A percentile compares a stretch with the other conserved stretches of the same genome.
Evolutionary conservation across 768 basidiomycete genomes (phyloP).

Genomic region (Asterophora lycoperdoides): DNA sequence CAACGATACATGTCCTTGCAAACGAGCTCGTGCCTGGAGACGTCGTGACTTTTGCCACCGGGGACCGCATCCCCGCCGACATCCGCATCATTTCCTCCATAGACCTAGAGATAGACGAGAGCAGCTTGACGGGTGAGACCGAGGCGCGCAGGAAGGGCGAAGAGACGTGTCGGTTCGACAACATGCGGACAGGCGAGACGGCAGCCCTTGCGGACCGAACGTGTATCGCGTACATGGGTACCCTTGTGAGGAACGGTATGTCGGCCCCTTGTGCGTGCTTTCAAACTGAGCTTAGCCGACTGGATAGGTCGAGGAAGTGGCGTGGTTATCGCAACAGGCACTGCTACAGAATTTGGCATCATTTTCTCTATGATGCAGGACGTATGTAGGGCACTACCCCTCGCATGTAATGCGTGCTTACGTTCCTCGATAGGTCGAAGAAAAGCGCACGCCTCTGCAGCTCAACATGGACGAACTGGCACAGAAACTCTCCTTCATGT

Average conservation of each 20-base stretch:
- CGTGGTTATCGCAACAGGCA: conserved; percentile 82
- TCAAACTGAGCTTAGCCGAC: not conserved
- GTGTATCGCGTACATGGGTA: conserved; percentile 95
- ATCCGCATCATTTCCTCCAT: conserved; percentile 77
- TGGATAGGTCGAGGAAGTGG: conserved; percentile 71
- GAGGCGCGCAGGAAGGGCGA: conserved; percentile 66
- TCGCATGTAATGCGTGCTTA: not conserved
- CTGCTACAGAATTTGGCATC: conserved; percentile 90
- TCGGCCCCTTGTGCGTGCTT: not conserved
- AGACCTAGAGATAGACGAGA: conserved; percentile 93
- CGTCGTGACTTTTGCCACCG: conserved; percentile 82
- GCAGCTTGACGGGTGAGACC: conserved; percentile 92
- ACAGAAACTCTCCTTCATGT: conserved; percentile 82
- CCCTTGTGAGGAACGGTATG: conserved; percentile 82
- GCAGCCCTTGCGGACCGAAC: conserved; percentile 76
- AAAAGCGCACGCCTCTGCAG: conserved; percentile 89
- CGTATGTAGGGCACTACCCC: conserved; percentile 34
- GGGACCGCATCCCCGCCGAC: conserved; percentile 93
- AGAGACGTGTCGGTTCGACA: conserved; percentile 49
- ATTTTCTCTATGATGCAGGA: conserved; percentile 99
- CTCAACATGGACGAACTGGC: conserved; percentile 96
- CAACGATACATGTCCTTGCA: conserved; percentile 77
- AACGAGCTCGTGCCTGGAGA: conserved; percentile 98
- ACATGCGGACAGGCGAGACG: conserved; percentile 30
- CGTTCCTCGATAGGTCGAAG: conserved; percentile 48